Evolutionary conservation across 805 yeast genomes (phyloP), one percentile per base, ranked within the genome.

Genomic region (Sugiyamaella floridensis): DNA sequence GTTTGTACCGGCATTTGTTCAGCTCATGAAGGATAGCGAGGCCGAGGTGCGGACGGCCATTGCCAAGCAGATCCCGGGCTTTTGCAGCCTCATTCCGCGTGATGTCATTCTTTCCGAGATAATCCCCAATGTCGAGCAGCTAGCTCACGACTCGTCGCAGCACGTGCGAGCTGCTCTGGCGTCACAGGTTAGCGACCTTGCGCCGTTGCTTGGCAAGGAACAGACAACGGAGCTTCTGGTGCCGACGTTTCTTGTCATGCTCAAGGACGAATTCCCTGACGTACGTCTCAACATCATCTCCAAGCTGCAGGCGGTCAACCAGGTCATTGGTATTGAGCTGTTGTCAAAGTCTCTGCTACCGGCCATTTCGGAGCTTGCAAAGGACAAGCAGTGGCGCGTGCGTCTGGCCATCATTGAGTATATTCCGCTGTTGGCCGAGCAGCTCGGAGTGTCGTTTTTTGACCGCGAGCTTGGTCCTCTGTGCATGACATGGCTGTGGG

Each of bases 401-500:
- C 82, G 98, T 67, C 77, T 93, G 67, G 98, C 98, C 10, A 93
- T 93, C 57, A 93, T 93, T 64, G 96, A 93, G 68, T 93, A 93
- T 71, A 89, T 90, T 60, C 99, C 99, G 29, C 77, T 92, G 58
- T 76, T 93, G 59, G 97, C 98, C 7, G 86, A 86, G 63, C 98
- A 93, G 71, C 76, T 93, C 55, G 99, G 99, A 28, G 90, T 86
- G 50, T 83, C 88, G 28, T 89, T 92, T 64, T 93, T 93, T 71
- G 93, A 93, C 69, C 86, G 88, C 67, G 96, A 90, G 63, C 76
- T 93, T 59, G 89, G 95, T 58, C 83, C 86, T 48, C 76, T 93
- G 61, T 93, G 97, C 64, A 80, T 93, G 80, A 86, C 90, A n/a
- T 93, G 99, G 98, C 76, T 93, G 59, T 90, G 97, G 96, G 99